Percentiles rank a stretch among this genome's conserved stretches.
Conservation (phyloP, 768 basidiomycete species). For the Termitomyces heimii region DNA sequence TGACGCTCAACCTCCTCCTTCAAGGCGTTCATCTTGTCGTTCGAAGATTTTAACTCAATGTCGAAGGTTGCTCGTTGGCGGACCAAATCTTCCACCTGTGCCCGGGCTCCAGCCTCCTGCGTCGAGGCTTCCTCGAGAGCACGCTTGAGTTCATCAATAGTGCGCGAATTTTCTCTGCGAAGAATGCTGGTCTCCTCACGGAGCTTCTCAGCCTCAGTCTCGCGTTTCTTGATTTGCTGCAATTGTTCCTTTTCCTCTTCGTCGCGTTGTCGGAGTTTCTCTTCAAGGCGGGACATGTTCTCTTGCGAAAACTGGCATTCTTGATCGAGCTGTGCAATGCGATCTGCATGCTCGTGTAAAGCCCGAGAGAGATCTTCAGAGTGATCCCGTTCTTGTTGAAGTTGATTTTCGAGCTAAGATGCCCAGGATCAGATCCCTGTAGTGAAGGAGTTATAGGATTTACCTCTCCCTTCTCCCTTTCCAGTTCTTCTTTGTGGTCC, state of each 20-base stretch:
- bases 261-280: slow-evolving; percentile 51
- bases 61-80: slow-evolving; percentile 53
- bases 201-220: slow-evolving; percentile 47
- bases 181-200: slow-evolving; percentile 50
- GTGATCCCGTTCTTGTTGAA: slow-evolving; percentile 49
- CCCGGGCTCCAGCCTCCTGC: slow-evolving; percentile 40
- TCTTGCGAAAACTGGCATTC: slow-evolving; percentile 54
- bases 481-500: slow-evolving; percentile 45
- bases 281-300: slow-evolving; percentile 49
- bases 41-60: slow-evolving; percentile 38
- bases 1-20: slow-evolving; percentile 57
- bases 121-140: slow-evolving; percentile 39
- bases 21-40: slow-evolving; percentile 43
- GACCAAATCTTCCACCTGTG: slow-evolving; percentile 43
- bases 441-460: slow-evolving; percentile 7
- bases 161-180: slow-evolving; percentile 48
- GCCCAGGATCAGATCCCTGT: background rate
- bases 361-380: slow-evolving; percentile 38
- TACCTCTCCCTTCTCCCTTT: slow-evolving; percentile 54
- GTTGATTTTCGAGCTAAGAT: slow-evolving; percentile 44
- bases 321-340: slow-evolving; percentile 43
- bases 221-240: slow-evolving; percentile 38
- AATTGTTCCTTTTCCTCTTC: slow-evolving; percentile 45
- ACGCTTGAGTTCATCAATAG: slow-evolving; percentile 41
- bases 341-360: slow-evolving; percentile 49